Conservation (phyloP, 352 stramenopile species). For the Phytophthora lateralis region DNA sequence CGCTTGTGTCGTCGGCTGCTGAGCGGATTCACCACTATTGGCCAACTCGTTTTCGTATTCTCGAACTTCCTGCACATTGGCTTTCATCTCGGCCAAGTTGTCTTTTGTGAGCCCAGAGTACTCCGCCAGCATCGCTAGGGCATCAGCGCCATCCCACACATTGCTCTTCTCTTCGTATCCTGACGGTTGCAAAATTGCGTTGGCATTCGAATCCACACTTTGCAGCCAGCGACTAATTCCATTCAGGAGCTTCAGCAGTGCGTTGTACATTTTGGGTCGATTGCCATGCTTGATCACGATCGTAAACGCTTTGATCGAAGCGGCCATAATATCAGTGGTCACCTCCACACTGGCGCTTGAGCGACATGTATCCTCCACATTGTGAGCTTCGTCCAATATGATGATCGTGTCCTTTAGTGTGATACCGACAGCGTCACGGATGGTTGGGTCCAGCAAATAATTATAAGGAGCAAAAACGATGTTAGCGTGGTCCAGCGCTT, state of each 20-base stretch:
- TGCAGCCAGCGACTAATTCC: slow-evolving; percentile 67
- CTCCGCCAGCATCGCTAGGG: slow-evolving; percentile 74
- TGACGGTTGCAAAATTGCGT: slow-evolving; percentile 51
- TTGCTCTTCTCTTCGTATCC: slow-evolving; percentile 80
- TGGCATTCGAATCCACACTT: slow-evolving; percentile 45
- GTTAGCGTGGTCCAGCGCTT: slow-evolving; percentile 61
- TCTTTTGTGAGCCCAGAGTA: slow-evolving; percentile 60
- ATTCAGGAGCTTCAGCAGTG: slow-evolving; percentile 69
- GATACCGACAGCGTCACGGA: slow-evolving; percentile 73
- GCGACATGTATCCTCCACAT: slow-evolving; percentile 87
- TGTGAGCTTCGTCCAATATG: slow-evolving; percentile 88
- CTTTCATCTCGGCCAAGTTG: slow-evolving; percentile 47
- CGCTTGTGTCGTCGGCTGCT: slow-evolving; percentile 24
- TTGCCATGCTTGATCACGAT: slow-evolving; percentile 70
- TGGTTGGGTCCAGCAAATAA: slow-evolving; percentile 82
- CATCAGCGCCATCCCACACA: slow-evolving; percentile 65
- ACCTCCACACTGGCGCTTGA: slow-evolving; percentile 81
- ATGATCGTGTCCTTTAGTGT: slow-evolving; percentile 78
- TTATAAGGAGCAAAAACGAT: slow-evolving; percentile 92
- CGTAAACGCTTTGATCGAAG: slow-evolving; percentile 67
- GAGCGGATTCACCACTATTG: slow-evolving; percentile 31
- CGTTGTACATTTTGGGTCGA: slow-evolving; percentile 57
- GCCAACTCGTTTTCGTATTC: slow-evolving; percentile 67
- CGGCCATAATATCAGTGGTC: slow-evolving; percentile 48
- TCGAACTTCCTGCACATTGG: slow-evolving; percentile 48